phyloP scores from a whole-genome alignment of 2,329 filamentous ascomycete genomes.

The Alternaria arbusti region DNA sequence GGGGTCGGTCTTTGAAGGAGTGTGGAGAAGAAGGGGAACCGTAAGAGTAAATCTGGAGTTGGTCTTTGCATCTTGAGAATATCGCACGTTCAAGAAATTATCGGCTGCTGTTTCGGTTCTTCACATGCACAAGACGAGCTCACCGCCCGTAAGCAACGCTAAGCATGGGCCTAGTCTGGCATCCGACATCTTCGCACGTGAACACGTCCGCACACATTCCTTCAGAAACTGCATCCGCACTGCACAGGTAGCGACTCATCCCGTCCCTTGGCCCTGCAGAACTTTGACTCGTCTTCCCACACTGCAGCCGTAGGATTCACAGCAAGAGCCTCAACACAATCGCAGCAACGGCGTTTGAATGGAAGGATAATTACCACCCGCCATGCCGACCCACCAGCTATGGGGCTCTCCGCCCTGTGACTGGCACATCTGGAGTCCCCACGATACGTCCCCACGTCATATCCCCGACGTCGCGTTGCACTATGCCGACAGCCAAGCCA shows the following conservation, averaged over 20 bases:
- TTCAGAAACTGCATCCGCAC: background rate
- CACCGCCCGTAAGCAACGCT: background rate
- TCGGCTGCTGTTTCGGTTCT: background rate
- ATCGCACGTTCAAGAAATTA: background rate
- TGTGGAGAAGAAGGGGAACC: slow-evolving; percentile 1
- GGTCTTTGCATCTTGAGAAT: slow-evolving; percentile 7
- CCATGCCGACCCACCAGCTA: slow-evolving; percentile 17
- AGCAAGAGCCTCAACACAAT: background rate
- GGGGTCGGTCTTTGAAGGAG: slow-evolving; percentile 29
- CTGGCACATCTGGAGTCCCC: slow-evolving; percentile 19
- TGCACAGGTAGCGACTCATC: background rate
- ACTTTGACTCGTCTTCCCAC: background rate
- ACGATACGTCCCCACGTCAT: slow-evolving; percentile 22
- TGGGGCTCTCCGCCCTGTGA: slow-evolving; percentile 1
- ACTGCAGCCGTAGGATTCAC: background rate
- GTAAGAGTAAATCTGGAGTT: background rate
- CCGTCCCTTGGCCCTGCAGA: background rate
- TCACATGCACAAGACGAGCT: slow-evolving; percentile 4
- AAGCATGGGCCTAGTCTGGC: background rate
- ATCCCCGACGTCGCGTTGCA: background rate
- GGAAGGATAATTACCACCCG: slow-evolving; percentile 25
- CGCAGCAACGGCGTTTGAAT: slow-evolving; percentile 24
- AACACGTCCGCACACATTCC: background rate
- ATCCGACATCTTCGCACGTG: background rate
- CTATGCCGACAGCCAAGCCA: slow-evolving; percentile 8